Evolutionary conservation across 2,329 filamentous ascomycete species (phyloP), one percentile per base, ranked within the genome.

Genomic region (Grosmannia huntii): DNA sequence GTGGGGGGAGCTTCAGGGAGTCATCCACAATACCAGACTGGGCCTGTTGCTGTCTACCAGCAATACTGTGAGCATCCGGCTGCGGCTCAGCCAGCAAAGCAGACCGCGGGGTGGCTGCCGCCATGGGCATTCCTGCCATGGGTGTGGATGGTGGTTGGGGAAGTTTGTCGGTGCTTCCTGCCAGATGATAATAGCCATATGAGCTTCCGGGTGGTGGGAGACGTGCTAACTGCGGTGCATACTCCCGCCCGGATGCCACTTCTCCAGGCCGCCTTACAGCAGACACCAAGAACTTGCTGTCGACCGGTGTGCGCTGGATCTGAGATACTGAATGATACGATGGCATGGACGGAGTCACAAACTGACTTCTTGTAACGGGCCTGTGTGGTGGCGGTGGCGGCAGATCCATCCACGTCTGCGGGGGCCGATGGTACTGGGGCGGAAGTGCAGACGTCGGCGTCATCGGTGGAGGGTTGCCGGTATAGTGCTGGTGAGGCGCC

Each of bases 1-100:
- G 66, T 1, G 80, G 79, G 0, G 80, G 78, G 21, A 83, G 68
- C 33, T 75, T 73, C 11, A 82, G 71, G 7, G 78, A 79, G 62
- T 80, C 76, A 59, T 81, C 77, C 61, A 55, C 41, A 10, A 60
- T 59, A 5, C 49, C 54, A 7, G 57, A 41, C 19, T 21, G 55
- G 10, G 61, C 23, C 28, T 60, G 56, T 3, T 56, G 59, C 11
- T 46, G 27, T 28, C 33, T 44, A 11, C 27, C 19, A 7, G 6
- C 16, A 28, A 6, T 16, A 16, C 16, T 3, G 16, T 23, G 4
- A 2, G 25, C 6, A 9, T 21, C 21, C 11, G n/a, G 19, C n/a
- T 27, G 19, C 19, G 23, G 4, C 12, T 36, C 11, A 2, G 27
- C 10, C 9, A 48, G 38, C 16, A 28, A 12, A 58, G 59, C 36